phyloP scores from a whole-genome alignment of 352 stramenopile species.

The Phytophthora pini region DNA sequence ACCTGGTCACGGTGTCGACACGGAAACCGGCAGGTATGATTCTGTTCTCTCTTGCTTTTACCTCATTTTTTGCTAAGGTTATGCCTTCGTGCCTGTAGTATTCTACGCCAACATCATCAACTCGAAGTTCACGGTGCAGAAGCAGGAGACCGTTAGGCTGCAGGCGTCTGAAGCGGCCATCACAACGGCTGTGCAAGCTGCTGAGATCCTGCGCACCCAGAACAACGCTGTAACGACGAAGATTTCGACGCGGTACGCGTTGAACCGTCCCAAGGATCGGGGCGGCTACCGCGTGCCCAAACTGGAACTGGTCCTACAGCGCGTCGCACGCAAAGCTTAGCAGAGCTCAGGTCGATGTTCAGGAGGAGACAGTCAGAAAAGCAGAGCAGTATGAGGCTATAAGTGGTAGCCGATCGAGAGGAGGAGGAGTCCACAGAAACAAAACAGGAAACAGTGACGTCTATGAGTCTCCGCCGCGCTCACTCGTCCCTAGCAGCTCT shows the following conservation, averaged over 20 bases:
- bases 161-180: slow-evolving; percentile 75
- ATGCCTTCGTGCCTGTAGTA: slow-evolving; percentile 26
- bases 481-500: too few species aligned
- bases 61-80: too few species aligned
- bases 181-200: slow-evolving; percentile 73
- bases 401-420: too few species aligned
- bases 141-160: slow-evolving; percentile 66
- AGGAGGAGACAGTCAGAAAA: too few species aligned
- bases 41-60: background rate
- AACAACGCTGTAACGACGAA: slow-evolving; percentile 61
- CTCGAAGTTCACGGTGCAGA: slow-evolving; percentile 79
- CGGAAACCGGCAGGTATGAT: slow-evolving; percentile 69
- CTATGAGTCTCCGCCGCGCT: too few species aligned
- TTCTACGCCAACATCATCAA: slow-evolving; percentile 87
- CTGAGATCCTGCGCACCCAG: slow-evolving; percentile 75
- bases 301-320: too few species aligned
- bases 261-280: slow-evolving; percentile 57
- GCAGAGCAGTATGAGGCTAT: too few species aligned
- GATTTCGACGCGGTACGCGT: slow-evolving; percentile 74
- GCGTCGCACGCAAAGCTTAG: too few species aligned
- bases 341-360: slow-evolving; percentile 11
- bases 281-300: slow-evolving; percentile 71
- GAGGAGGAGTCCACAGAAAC: too few species aligned
- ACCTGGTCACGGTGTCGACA: slow-evolving; percentile 74
- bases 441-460: too few species aligned